Base-by-base conservation (phyloP, 2,329 filamentous ascomycete species). In the Hypoxylon sp. region DNA sequence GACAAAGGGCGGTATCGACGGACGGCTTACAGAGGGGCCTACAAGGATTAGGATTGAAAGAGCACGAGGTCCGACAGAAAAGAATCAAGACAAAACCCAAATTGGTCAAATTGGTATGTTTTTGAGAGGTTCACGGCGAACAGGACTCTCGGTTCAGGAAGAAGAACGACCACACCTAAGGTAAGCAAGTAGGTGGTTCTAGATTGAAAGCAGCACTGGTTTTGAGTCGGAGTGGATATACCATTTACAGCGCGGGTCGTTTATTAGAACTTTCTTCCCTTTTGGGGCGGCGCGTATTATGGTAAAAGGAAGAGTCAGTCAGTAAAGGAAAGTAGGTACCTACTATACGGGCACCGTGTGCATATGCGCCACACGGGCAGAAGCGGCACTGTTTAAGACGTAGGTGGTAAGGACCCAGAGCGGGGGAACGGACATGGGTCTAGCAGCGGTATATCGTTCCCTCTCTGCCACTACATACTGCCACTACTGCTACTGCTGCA, bases 181-280 rank as follows among this genome's bases (percentile, higher is more conserved):
- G 53, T 49, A 62, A 49, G 57, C 35, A 42, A 40, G 31, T 57
- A 42, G 44, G 40, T 46, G 40, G 40, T 50, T 27, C 8, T 25
- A 54, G 40, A 53, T 61, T 64, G 54, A 59, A 61, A 58, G 40
- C 17, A 66, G 17, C 49, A 60, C 42, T 35, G 64, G 55, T 62
- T 66, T 70, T 66, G 61, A 64, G 42, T 55, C 44, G 61, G 59
- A 72, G 69, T 70, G 69, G 66, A 65, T 70, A 66, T 69, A 54
- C 35, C 37, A 48, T 58, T 63, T 62, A 65, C 61, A 67, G 69
- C 69, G 66, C 69, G 61, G 63, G 63, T 69, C 58, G 42, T 63
- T 63, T 53, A 55, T 60, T 66, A 57, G 37, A 57, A 57, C 60
- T 63, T 63, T 58, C 46, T 65, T 55, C 51, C 64, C 35, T 33